Evolutionary conservation across 2,329 filamentous ascomycete species (phyloP).

Genomic region (Piedraia hortae): DNA sequence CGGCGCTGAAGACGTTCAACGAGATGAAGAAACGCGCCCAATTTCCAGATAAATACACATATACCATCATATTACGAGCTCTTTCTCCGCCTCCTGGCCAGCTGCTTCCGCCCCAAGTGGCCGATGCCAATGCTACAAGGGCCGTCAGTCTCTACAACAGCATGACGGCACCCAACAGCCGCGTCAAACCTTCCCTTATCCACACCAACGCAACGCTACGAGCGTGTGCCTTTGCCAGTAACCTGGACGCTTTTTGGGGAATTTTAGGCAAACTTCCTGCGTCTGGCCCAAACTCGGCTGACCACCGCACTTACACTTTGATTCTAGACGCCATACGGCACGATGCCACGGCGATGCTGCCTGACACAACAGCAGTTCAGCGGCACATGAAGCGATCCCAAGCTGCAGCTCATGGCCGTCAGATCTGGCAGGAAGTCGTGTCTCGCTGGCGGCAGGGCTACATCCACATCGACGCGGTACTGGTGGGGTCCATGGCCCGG

Average conservation of each 20-base stretch:
- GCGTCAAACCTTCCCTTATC: constrained; percentile 43
- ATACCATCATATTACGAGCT: constrained; percentile 56
- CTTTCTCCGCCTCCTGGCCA: constrained; percentile 14
- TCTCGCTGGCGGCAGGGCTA: constrained; percentile 46
- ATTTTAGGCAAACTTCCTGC: constrained; percentile 46
- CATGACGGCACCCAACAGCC: constrained; percentile 34
- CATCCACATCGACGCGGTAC: constrained; percentile 44
- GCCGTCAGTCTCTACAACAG: constrained; percentile 53
- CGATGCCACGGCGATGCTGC: constrained; percentile 2
- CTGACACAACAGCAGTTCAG: no score
- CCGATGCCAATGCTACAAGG: constrained; percentile 29
- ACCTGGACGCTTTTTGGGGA: constrained; percentile 58
- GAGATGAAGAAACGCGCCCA: constrained; percentile 96
- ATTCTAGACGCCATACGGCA: constrained; percentile 51
- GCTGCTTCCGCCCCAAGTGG: background rate
- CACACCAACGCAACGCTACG: constrained; percentile 75
- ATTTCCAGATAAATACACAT: constrained; percentile 55
- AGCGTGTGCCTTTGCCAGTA: constrained; percentile 44
- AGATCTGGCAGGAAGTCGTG: constrained; percentile 58
- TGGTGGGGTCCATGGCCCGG: constrained; percentile 59
- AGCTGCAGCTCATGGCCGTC: constrained; percentile 36
- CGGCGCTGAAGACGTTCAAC: constrained; percentile 62
- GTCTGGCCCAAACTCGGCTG: constrained; percentile 31
- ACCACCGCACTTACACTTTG: constrained; percentile 50
- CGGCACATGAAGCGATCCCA: constrained; percentile 13